A percentile compares a stretch with the other conserved stretches of the same genome.
phyloP scores from a whole-genome alignment of 1,139 yeast species.

The Hyphopichia burtonii region DNA sequence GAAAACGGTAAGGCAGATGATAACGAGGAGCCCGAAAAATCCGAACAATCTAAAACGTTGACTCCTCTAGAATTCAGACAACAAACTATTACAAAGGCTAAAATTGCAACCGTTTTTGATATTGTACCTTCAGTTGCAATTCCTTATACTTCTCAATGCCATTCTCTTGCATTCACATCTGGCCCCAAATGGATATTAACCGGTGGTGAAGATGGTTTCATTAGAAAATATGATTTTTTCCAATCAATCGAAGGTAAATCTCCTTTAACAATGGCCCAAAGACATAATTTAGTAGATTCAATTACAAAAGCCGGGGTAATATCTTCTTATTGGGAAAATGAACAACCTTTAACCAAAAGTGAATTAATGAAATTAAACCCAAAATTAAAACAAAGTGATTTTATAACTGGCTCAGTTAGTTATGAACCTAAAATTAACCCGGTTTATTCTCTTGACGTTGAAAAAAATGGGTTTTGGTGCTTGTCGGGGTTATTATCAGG shows the following conservation, averaged over 20 bases:
- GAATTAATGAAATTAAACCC: constrained; percentile 42
- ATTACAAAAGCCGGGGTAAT: constrained; percentile 82
- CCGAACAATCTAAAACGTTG: constrained; percentile 6
- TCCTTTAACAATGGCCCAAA: constrained; percentile 87
- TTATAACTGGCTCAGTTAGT: constrained; percentile 37
- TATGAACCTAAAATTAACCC: constrained; percentile 78
- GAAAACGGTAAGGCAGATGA: constrained; percentile 4
- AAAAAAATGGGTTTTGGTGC: constrained; percentile 81
- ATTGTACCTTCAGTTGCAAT: constrained; percentile 71
- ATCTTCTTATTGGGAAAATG: constrained; percentile 92
- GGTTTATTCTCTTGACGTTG: constrained; percentile 83
- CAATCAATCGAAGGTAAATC: constrained; percentile 87
- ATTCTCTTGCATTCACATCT: constrained; percentile 72
- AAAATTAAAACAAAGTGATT: constrained; percentile 44
- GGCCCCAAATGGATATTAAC: constrained; percentile 88
- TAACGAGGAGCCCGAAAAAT: constrained; percentile 4
- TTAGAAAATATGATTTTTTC: constrained; percentile 83
- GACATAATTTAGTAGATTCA: constrained; percentile 84
- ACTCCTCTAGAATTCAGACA: constrained; percentile 26
- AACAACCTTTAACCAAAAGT: constrained; percentile 63
- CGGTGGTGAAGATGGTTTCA: constrained; percentile 96
- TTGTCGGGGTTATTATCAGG: constrained; percentile 82
- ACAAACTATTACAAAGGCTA: constrained; percentile 41
- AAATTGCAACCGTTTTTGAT: constrained; percentile 50
- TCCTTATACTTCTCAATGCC: constrained; percentile 69